Evolutionary conservation across 2,329 filamentous ascomycete species (phyloP), one percentile per base, ranked within the genome.

Genomic region (Myriosclerotinia curreyana): DNA sequence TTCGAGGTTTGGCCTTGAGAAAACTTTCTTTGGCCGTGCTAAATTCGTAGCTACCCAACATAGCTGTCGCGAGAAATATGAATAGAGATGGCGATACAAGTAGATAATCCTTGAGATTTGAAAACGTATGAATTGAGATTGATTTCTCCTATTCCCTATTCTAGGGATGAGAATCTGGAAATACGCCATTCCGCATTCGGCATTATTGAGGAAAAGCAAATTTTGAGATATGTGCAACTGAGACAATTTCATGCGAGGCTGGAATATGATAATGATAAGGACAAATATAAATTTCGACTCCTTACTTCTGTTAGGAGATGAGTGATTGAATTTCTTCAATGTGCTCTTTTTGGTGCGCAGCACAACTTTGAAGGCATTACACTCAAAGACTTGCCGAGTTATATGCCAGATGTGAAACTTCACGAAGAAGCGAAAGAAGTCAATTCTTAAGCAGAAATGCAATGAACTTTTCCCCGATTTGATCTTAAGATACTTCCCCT

Each of bases 1-100:
- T 65, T 20, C 58, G 63, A 50, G 44, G 44, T 52, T 62, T 65
- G 28, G 38, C 38, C 31, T 62, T 65, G 20, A 62, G 58, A 25
- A 62, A 36, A 14, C 60, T 62, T 38, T 62, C 59, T 20, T 42
- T 55, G 14, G 51, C 58, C 22, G 36, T 49, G 22, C 48, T 62
- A 20, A 60, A 28, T 25, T 65, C 25, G 31, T 25, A 61, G 9
- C 40, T 38, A 17, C 31, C 22, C 50, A 46, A 44, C 62, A 64
- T 65, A 38, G 53, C 44, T 65, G 34, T 28, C 31, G 17, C 46
- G 38, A 59, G 14, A 20, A 31, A 34, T 50, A 17, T 22, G 20
- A 40, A 51, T 51, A n/a, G 5, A 56, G 22, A 22, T 25, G 2
- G 28, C 11, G 12, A 44, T 34, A 11, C 31, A 8, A 22, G 31